Base-by-base conservation (phyloP, 148 eudicot species). In the Vaccinium macrocarpon region DNA sequence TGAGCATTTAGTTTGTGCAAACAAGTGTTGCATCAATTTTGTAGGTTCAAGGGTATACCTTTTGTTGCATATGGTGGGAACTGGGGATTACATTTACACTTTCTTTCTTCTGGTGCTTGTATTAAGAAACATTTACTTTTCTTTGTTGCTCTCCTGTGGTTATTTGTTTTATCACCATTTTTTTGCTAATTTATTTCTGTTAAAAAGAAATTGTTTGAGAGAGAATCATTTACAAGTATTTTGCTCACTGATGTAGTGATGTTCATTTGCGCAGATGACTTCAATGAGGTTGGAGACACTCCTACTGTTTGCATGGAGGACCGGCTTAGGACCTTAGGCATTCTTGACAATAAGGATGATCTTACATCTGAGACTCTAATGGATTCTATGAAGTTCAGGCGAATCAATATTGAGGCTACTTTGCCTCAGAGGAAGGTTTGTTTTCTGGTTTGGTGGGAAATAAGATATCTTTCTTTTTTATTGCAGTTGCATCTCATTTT, bases 371-470 rank as follows among this genome's bases (percentile, higher is more conserved):
- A 88, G 80, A 82, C 89, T 53, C 70, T 53, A 48, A 66, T 83
- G 77, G 84, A 82, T 56, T 87, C 92, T 78, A 77, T 42, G 61
- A 80, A 89, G 76, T 83, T 91, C 57, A 91, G 90, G 85, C 87
- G 89, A 76, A 89, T 95, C 64, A 80, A 89, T 89, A 89, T 95
- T 87, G 95, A 91, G 85, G 87, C 88, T 53, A 81, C 59, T 76
- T 32, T 89, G 53, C 94, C 97, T 42, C 89, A 76, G 48, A 96
- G 88, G 83, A 92, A 94, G 98, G 99, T 95, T 82, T 80, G 64
- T 80, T 46, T 52, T 46, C 32, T 78, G 66, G 13, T 8, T 48
- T 81, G 73, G 35, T 23, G 15, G 66, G 51, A 56, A 35, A 21
- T 1, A 29, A 6, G 27, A 27, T 32, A 35, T 55, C 10, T 79